A percentile compares a stretch with the other conserved stretches of the same genome.
phyloP scores from a whole-genome alignment of 371 early-diverging fungal genomes.

The Dinochytrium kinnereticum region DNA sequence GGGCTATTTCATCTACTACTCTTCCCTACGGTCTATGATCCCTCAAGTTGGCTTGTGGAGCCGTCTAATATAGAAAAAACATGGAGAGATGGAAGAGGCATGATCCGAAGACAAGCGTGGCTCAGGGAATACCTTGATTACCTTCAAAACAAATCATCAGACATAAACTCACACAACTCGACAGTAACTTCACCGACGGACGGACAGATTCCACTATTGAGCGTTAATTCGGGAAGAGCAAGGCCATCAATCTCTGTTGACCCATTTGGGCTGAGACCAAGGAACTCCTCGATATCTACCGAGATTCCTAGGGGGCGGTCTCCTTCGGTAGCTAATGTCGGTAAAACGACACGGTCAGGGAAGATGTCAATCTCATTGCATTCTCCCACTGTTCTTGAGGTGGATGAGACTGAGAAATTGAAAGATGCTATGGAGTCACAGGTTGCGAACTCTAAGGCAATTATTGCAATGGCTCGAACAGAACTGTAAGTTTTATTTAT shows the following conservation, averaged over 20 bases:
- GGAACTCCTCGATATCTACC: no score
- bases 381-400: neutral
- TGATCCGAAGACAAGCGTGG: constrained; percentile 26
- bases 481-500: constrained; percentile 33
- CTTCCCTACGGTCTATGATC: constrained; percentile 54
- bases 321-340: neutral
- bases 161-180: neutral
- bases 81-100: constrained; percentile 30
- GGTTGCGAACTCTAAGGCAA: constrained; percentile 18
- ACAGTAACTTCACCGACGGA: neutral
- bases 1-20: constrained; percentile 42
- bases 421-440: constrained; percentile 14
- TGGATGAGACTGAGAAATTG: neutral
- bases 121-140: constrained; percentile 20
- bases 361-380: neutral
- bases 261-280: no score
- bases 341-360: neutral
- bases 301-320: neutral
- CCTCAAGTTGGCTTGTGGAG: constrained; percentile 32
- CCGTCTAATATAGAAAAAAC: constrained; percentile 26
- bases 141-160: neutral
- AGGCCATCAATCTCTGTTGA: no score
- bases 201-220: no score
- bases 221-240: no score
- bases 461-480: constrained; percentile 28